Base-by-base conservation (phyloP, 2,329 filamentous ascomycete species). In the Epichloe brachyelytri region DNA sequence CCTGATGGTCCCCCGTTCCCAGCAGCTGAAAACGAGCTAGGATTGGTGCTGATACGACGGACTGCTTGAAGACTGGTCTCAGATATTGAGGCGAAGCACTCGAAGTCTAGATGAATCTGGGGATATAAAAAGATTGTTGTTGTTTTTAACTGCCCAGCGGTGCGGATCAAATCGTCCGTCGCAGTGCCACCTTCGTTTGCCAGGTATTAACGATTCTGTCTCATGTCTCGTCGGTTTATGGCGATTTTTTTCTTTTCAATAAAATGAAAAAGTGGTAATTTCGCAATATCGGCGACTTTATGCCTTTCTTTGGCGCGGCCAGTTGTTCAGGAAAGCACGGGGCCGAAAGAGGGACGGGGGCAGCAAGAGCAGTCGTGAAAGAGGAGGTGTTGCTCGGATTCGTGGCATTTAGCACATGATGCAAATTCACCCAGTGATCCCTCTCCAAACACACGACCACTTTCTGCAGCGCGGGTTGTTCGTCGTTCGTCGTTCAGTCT, bases 381-480 rank as follows among this genome's bases (percentile, higher is more conserved):
- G 49, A n/a, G 17, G 48, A 34, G 33, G 50, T 44, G 41, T 41
- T 48, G 45, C 43, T 53, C 47, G 36, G 19, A 46, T 33, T 43
- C 50, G 47, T 44, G 51, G 43, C 47, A 38, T 43, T 50, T 50
- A 54, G 43, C 52, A 50, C 52, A 54, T 54, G 52, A 39, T 47
- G 52, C 46, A 46, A 34, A 43, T 43, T 38, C 46, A 46, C 46
- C 20, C 38, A 7, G 19, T 38, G 50, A 19, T 51, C 36, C 33
- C 37, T 44, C 43, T 43, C 47, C 48, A 39, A 43, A 15, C 34
- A 19, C 36, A 34, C 36, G 43, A 39, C 30, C 34, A 37, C 36
- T 46, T 46, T 48, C 44, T 53, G 44, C 48, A 41, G 26, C 38
- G 20, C 40, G 26, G 15, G 34, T 26, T 53, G 43, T 48, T 51